Evolutionary conservation across 352 stramenopile genomes (phyloP), one percentile per base, ranked within the genome.

Genomic region (Globisporangium mamillatum): DNA sequence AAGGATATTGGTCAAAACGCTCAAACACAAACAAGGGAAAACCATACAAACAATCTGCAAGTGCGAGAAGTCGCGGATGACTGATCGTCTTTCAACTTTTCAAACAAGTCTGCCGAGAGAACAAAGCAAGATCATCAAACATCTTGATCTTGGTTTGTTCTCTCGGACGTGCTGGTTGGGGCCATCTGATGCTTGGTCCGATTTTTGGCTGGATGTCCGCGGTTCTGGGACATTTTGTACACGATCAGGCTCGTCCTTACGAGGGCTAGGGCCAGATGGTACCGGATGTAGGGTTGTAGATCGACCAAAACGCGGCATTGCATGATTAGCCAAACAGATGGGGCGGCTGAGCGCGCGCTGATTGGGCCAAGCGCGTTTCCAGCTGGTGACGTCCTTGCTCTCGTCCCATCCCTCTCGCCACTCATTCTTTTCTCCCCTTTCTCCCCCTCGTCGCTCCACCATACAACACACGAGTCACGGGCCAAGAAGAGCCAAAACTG

Each of bases 261-360:
- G 53, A 22, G 27, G 8, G 53, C 1, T 59, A 59, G 53, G 53
- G 53, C 27, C 29, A 1, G 1, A 29, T 38, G n/a, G 32, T 48
- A 24, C 56, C 24, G 56, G 29, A 62, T 62, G 56, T 62, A 62
- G 32, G 56, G 56, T 62, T 62, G 56, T 62, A 62, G 29, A 62
- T 32, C 56, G 32, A 18, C 55, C 55, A 27, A 38, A 61, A 62
- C 58, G 34, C 58, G 22, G 36, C 58, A 38, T 64, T 66, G 60
- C 36, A 44, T 65, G 27, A 66, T 58, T 58, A 66, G 60, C 44
- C 25, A 66, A 67, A 54, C 62, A 54, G 52, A 61, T 69, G 64
- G 38, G 54, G 20, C n/a, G 14, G 12, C 4, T 6, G 9, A 1
- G 8, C 3, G 34, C 14, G 34, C 14, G 2, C 6, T 62, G 63